Evolutionary conservation across 345 rosid species (phyloP), one percentile per base, ranked within the genome.

Genomic region (Erucastrum elatum): DNA sequence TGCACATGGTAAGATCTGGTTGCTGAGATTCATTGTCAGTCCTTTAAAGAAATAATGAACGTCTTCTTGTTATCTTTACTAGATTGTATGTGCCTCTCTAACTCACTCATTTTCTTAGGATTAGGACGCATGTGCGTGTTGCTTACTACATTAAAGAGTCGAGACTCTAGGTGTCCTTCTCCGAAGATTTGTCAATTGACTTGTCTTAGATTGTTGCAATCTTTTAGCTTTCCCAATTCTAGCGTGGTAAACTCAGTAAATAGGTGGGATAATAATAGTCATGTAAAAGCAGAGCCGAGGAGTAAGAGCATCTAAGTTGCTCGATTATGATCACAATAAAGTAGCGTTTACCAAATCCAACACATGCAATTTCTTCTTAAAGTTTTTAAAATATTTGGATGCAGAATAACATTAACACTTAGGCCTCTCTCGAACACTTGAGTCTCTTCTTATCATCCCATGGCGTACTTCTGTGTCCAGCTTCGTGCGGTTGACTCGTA

Each of bases 381-480:
- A 46, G 0, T 13, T 46, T 46, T 46, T 46, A 46, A 46, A 46
- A 46, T 46, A 46, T 46, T 46, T 46, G n/a, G 53, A 46, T 46
- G 53, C 53, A 46, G 53, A 46, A 49, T 49, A 49, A 49, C 56
- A 16, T 16, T 6, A 15, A 0, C 1, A 7, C 8, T 5, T 51
- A 15, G 1, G 25, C 59, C 6, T 53, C 17, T 9, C 74, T 11
- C 27, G 11, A 30, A 9, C 15, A 59, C 21, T 29, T 46, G 2
- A 44, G 53, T 3, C 6, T 46, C 13, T 44, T 49, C 17, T 46
- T 2, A 41, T 78, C 77, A 77, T 59, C 98, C 98, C 98, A 94
- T 94, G 56, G 97, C 97, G 53, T 94, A 92, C 88, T 92, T 92
- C 85, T 94, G 97, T 76, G 98, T 88, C 98, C 98, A 94, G 93